Percentiles rank a stretch among this genome's conserved stretches.
Conservation (phyloP, 1,284 basidiomycete genomes). For the Inonotus hispidus region DNA sequence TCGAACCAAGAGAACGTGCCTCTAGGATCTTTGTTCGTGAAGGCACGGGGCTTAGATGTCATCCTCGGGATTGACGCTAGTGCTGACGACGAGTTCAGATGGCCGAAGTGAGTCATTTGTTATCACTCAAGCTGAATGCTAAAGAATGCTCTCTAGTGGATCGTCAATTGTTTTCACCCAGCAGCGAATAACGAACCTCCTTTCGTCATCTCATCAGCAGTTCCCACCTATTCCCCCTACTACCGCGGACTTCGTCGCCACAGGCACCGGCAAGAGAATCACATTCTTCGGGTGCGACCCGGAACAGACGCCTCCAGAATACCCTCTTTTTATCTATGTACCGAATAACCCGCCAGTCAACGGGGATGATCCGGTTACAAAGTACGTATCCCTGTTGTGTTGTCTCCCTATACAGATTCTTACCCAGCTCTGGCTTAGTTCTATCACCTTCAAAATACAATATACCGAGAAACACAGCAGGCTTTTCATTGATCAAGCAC, state of each 20-base stretch:
- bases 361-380: constrained; percentile 51
- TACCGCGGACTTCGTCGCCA: constrained; percentile 48
- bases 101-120: constrained; percentile 57
- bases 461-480: constrained; percentile 43
- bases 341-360: constrained; percentile 59
- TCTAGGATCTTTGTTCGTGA: constrained; percentile 57
- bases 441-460: constrained; percentile 43
- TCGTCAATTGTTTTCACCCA: constrained; percentile 38
- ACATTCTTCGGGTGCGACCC: constrained; percentile 77
- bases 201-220: constrained; percentile 49
- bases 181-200: constrained; percentile 38
- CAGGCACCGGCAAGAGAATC: constrained; percentile 62
- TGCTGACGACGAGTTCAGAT: constrained; percentile 51
- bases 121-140: not conserved
- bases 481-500: constrained; percentile 50
- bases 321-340: constrained; percentile 55
- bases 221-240: constrained; percentile 60
- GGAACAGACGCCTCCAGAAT: constrained; percentile 39
- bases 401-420: not conserved
- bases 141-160: constrained; percentile 37
- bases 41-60: constrained; percentile 56
- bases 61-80: constrained; percentile 67
- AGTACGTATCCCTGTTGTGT: constrained; percentile 35
- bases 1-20: constrained; percentile 63
- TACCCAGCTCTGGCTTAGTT: constrained; percentile 29